Evolutionary conservation across 2,329 filamentous ascomycete species (phyloP).

Genomic region (Calonectria naviculata): DNA sequence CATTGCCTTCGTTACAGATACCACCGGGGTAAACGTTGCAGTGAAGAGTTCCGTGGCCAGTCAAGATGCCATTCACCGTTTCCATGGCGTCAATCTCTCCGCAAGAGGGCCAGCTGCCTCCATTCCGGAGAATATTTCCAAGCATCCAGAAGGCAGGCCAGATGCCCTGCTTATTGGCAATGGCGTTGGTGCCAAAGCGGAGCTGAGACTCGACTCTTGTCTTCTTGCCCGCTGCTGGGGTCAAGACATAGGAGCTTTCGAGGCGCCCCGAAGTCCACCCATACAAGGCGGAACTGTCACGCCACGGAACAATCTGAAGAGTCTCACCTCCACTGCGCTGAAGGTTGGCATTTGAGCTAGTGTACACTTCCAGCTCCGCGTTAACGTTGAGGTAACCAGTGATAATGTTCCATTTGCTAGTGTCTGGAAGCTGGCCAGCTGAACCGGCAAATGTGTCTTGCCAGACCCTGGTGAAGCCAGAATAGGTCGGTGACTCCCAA

Average conservation of each 20-base stretch:
- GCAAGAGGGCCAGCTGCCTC: slow-evolving; percentile 34
- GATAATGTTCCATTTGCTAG: slow-evolving; percentile 57
- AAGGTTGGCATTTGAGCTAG: slow-evolving; percentile 52
- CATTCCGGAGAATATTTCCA: slow-evolving; percentile 31
- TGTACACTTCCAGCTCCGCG: slow-evolving; percentile 60
- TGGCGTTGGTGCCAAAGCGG: slow-evolving; percentile 48
- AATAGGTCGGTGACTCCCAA: slow-evolving; percentile 47
- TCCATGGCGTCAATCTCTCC: slow-evolving; percentile 37
- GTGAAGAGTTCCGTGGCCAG: slow-evolving; percentile 27
- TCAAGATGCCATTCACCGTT: slow-evolving; percentile 22
- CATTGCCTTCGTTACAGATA: slow-evolving; percentile 59
- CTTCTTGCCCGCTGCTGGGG: slow-evolving; percentile 49
- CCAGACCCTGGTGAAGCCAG: slow-evolving; percentile 55
- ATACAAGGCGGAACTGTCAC: slow-evolving; percentile 41
- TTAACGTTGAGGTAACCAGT: slow-evolving; percentile 55
- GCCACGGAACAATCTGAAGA: slow-evolving; percentile 60
- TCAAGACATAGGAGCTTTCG: slow-evolving; percentile 59
- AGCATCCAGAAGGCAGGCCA: slow-evolving; percentile 42
- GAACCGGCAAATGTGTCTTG: slow-evolving; percentile 56
- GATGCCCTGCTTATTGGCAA: slow-evolving; percentile 55
- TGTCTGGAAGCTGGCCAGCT: slow-evolving; percentile 48
- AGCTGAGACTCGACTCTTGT: slow-evolving; percentile 51
- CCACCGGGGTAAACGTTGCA: slow-evolving; percentile 48
- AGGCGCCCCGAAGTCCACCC: slow-evolving; percentile 63
- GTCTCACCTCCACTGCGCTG: slow-evolving; percentile 61